phyloP scores from a whole-genome alignment of 441 rosid species.

The Pelargonium fulgidum region DNA sequence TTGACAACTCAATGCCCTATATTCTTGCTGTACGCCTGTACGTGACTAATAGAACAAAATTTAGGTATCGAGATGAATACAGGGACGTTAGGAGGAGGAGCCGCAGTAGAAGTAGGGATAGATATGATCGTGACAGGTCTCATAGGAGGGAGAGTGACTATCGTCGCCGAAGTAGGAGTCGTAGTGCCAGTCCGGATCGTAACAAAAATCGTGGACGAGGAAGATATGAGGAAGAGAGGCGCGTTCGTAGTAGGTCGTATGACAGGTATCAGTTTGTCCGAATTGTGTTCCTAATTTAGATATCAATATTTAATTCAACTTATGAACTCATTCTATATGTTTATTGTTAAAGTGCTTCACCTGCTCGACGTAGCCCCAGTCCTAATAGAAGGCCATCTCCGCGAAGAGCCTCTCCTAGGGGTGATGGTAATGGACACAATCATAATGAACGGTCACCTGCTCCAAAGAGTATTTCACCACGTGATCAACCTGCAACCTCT shows the following conservation, averaged over 20 bases:
- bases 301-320: neutral
- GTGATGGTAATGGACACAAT: slow-evolving; percentile 35
- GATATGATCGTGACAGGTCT: slow-evolving; percentile 48
- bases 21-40: neutral
- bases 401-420: slow-evolving; percentile 29
- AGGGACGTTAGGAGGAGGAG: slow-evolving; percentile 51
- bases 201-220: slow-evolving; percentile 42
- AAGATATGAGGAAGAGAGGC: slow-evolving; percentile 49
- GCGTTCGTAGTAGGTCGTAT: slow-evolving; percentile 43
- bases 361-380: slow-evolving; percentile 36
- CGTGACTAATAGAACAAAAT: slow-evolving; percentile 12
- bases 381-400: slow-evolving; percentile 38
- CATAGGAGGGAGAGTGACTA: slow-evolving; percentile 45
- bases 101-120: slow-evolving; percentile 53
- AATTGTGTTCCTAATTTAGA: neutral
- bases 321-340: neutral
- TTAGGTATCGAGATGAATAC: slow-evolving; percentile 51
- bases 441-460: slow-evolving; percentile 34
- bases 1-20: neutral
- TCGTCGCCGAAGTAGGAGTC: slow-evolving; percentile 51
- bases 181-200: slow-evolving; percentile 51
- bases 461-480: slow-evolving; percentile 38
- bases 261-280: slow-evolving; percentile 36
- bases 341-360: slow-evolving; percentile 42
- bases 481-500: slow-evolving; percentile 32